Conservation (phyloP, 495 filamentous ascomycete genomes). For the Tirmania nivea region DNA sequence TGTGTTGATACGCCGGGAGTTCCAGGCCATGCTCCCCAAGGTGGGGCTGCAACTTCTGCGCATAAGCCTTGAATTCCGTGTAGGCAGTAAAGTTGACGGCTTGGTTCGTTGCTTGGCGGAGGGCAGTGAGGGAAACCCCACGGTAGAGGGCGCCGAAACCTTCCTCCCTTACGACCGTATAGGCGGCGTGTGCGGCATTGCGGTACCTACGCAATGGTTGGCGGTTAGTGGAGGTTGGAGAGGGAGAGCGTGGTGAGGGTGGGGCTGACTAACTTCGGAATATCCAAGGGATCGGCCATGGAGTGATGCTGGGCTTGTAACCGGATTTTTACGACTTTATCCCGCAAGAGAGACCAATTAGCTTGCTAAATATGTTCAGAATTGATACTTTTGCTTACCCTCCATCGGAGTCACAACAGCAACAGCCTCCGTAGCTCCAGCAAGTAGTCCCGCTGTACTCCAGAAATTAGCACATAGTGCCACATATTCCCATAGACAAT, state of each 20-base stretch:
- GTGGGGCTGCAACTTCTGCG: constrained; percentile 48
- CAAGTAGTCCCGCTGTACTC: constrained; percentile 53
- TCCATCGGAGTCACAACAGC: constrained; percentile 96
- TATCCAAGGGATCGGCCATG: constrained; percentile 20
- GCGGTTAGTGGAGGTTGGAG: no score
- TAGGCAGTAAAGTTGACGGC: constrained; percentile 99
- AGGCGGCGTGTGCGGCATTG: constrained; percentile 86
- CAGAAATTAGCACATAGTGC: not conserved
- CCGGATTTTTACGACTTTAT: constrained; percentile 73
- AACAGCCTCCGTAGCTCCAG: constrained; percentile 90
- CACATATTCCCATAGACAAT: not conserved
- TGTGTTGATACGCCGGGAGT: constrained; percentile 76
- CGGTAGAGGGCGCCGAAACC: constrained; percentile 71
- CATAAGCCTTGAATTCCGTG: constrained; percentile 63
- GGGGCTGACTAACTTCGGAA: constrained; percentile 6
- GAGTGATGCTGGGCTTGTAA: constrained; percentile 92
- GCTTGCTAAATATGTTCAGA: not conserved
- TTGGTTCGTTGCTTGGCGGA: constrained; percentile 91
- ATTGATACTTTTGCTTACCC: constrained; percentile 1
- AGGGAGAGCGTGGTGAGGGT: not conserved
- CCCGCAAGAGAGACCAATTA: no score
- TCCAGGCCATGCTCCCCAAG: constrained; percentile 23
- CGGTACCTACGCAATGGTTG: constrained; percentile 34
- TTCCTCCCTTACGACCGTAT: constrained; percentile 81
- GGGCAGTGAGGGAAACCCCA: constrained; percentile 76